These are phyloP conservation scores for Lenzites betulinus DNA, from an alignment of 768 basidiomycete genomes.

Conservation along the genomic window DNA sequence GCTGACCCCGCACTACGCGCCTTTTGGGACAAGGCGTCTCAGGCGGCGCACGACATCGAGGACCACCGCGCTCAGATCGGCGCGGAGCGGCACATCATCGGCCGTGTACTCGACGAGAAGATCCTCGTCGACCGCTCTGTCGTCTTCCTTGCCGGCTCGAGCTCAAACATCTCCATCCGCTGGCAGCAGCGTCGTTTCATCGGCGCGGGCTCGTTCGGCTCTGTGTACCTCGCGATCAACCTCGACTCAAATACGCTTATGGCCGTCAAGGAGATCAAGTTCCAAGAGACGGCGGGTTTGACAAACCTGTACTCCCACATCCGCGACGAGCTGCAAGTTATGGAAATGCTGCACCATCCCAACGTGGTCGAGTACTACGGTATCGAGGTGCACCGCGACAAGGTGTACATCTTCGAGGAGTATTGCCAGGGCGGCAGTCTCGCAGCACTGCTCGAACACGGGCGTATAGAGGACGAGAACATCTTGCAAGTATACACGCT, in stretches of 20 bases:
- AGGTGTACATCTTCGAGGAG: conserved; percentile 99
- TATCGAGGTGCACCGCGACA: conserved; percentile 97
- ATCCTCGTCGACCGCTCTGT: conserved; percentile 92
- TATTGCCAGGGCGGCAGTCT: conserved; percentile 96
- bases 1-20: conserved; percentile 66
- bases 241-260: conserved; percentile 94
- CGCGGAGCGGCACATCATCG: conserved; percentile 73
- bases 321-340: conserved; percentile 93
- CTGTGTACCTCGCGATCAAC: conserved; percentile 99
- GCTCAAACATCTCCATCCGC: conserved; percentile 90
- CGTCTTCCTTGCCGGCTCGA: conserved; percentile 93
- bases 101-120: conserved; percentile 92
- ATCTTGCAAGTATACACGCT: conserved; percentile 95
- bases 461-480: conserved; percentile 94
- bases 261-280: conserved; percentile 99
- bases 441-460: conserved; percentile 85
- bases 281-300: conserved; percentile 87
- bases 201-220: conserved; percentile 97
- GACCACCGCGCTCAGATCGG: conserved; percentile 58
- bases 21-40: conserved; percentile 73
- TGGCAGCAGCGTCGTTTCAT: conserved; percentile 99
- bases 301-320: conserved; percentile 91
- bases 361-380: conserved; percentile 99
- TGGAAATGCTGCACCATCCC: conserved; percentile 97
- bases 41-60: conserved; percentile 67